These are phyloP conservation scores for Fusarium robinianum DNA, from an alignment of 2,329 filamentous ascomycete species.

Conservation along the genomic window DNA sequence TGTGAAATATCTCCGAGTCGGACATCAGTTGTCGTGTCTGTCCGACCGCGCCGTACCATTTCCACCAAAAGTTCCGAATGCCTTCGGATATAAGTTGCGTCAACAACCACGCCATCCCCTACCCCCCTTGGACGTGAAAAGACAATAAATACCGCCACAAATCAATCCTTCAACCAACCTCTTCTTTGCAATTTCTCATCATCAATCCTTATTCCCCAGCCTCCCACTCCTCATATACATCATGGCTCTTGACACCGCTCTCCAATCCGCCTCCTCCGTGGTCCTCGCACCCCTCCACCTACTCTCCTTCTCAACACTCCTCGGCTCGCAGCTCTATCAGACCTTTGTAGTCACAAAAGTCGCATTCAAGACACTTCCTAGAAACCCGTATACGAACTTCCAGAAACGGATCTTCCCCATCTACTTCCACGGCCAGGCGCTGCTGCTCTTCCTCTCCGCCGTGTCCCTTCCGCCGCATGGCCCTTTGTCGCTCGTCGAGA, in stretches of 20 bases:
- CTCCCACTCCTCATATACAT: background rate
- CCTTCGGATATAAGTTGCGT: slow-evolving; percentile 29
- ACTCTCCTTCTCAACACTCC: slow-evolving; percentile 45
- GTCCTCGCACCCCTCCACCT: slow-evolving; percentile 44
- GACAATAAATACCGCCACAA: slow-evolving; percentile 11
- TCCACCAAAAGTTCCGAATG: slow-evolving; percentile 27
- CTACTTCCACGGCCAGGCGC: slow-evolving; percentile 46
- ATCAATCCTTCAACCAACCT: background rate
- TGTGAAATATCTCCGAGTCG: no score
- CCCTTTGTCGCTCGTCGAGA: slow-evolving; percentile 35
- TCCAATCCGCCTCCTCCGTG: slow-evolving; percentile 10
- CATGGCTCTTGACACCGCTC: slow-evolving; percentile 22
- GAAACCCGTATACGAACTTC: slow-evolving; percentile 43
- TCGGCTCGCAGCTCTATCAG: slow-evolving; percentile 48
- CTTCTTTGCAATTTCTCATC: background rate
- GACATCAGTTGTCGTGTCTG: no score
- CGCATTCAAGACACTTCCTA: slow-evolving; percentile 40
- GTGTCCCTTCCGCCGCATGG: slow-evolving; percentile 42
- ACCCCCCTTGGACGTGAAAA: background rate
- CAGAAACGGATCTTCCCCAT: slow-evolving; percentile 49
- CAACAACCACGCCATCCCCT: background rate
- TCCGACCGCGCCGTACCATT: no score
- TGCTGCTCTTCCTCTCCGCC: slow-evolving; percentile 42
- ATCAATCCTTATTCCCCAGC: background rate
- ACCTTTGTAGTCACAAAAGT: slow-evolving; percentile 46